Evolutionary conservation across 2,329 filamentous ascomycete species (phyloP).

Genomic region (Hypoxylon sp.): DNA sequence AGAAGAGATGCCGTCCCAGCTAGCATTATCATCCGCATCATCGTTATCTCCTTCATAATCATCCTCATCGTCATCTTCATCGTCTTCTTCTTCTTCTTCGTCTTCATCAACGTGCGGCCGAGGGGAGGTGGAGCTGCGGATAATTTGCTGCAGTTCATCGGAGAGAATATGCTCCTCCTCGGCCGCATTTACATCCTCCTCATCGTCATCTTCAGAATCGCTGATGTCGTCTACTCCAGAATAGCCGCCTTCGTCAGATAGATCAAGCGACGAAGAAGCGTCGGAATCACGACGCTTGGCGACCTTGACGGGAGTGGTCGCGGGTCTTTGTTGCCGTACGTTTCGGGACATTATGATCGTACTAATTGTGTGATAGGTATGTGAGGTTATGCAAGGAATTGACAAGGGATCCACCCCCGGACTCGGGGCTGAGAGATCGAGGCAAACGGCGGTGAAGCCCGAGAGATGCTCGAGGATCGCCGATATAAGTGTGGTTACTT

Average conservation of each 20-base stretch:
- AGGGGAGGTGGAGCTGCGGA: constrained; percentile 65
- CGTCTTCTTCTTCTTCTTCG: constrained; percentile 58
- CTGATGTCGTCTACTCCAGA: constrained; percentile 84
- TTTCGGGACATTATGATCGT: constrained; percentile 66
- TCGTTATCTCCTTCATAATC: constrained; percentile 57
- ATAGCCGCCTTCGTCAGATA: constrained; percentile 78
- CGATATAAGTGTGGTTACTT: constrained; percentile 18
- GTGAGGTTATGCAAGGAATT: constrained; percentile 48
- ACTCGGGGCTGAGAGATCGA: constrained; percentile 42
- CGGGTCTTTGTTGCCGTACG: constrained; percentile 63
- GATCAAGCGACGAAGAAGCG: constrained; percentile 68
- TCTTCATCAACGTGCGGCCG: constrained; percentile 63
- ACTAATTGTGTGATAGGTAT: constrained; percentile 45
- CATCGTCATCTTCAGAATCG: constrained; percentile 82
- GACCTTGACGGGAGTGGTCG: constrained; percentile 61
- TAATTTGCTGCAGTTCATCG: constrained; percentile 58
- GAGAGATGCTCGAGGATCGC: constrained; percentile 31
- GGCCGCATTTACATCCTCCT: constrained; percentile 81
- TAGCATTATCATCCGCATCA: constrained; percentile 61
- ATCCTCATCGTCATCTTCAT: constrained; percentile 61
- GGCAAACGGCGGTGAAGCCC: constrained; percentile 58
- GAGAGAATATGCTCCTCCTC: constrained; percentile 82
- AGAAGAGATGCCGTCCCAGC: constrained; percentile 70
- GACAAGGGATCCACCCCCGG: constrained; percentile 45
- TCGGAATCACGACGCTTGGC: constrained; percentile 66